A percentile compares a stretch with the other conserved stretches of the same genome.
Conservation (phyloP, 169 alveolate genomes). For the Gregarina niphandrodes region DNA sequence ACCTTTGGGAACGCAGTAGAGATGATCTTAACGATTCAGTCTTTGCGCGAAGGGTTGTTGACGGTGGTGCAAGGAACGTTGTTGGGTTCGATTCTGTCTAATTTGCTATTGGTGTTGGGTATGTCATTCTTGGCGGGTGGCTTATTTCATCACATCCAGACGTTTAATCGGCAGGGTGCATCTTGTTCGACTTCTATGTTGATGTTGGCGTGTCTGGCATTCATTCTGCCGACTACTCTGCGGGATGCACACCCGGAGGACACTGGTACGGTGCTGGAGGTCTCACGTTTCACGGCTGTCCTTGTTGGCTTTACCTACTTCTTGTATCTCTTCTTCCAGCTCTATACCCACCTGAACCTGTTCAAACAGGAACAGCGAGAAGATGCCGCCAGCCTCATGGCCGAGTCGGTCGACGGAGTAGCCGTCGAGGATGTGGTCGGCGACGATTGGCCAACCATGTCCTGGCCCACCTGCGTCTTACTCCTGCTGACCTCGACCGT, state of each 20-base stretch:
- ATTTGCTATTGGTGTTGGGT: slow-evolving; percentile 36
- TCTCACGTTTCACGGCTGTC: slow-evolving; percentile 43
- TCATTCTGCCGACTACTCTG: slow-evolving; percentile 36
- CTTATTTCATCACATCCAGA: slow-evolving; percentile 40
- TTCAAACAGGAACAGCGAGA: slow-evolving; percentile 35
- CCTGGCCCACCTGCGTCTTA: slow-evolving; percentile 4
- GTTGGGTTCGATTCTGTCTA: slow-evolving; percentile 37
- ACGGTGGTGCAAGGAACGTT: slow-evolving; percentile 17
- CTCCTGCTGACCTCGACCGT: slow-evolving; percentile 6
- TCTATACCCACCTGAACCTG: slow-evolving; percentile 38
- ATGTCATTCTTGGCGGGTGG: slow-evolving; percentile 41
- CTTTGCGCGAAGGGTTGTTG: slow-evolving; percentile 15
- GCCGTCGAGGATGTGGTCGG: slow-evolving; percentile 10
- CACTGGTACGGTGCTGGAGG: slow-evolving; percentile 14
- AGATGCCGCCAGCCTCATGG: too few species aligned
- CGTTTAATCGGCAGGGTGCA: slow-evolving; percentile 46
- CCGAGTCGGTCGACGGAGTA: too few species aligned
- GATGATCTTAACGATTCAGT: slow-evolving; percentile 54
- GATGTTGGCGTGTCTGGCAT: slow-evolving; percentile 40
- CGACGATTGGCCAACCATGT: slow-evolving; percentile 8
- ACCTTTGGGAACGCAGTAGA: slow-evolving; percentile 55
- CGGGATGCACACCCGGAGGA: neutral
- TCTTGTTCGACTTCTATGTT: slow-evolving; percentile 42
- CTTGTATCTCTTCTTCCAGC: slow-evolving; percentile 39
- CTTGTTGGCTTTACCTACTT: slow-evolving; percentile 34